Evolutionary conservation across 768 basidiomycete genomes (phyloP), one percentile per base, ranked within the genome.

Genomic region (Lactifluus subvellereus): DNA sequence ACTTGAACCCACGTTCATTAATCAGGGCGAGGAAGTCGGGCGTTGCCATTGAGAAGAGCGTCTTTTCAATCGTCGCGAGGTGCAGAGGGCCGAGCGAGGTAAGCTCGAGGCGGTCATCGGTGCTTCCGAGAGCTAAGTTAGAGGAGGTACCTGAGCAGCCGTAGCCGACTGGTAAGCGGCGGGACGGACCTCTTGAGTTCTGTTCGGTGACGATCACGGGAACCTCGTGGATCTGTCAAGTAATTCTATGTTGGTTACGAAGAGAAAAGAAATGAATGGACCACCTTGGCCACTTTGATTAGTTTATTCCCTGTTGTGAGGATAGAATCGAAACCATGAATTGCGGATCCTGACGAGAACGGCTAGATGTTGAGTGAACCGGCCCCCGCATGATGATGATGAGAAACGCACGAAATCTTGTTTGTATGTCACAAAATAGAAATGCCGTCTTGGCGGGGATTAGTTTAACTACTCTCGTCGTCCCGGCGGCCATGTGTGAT

Each of bases 131-230:
- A 81, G 73, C 67, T 82, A 80, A 93, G 77, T 55, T 83, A 85
- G 0, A 85, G 80, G 83, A 81, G 5, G 86, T 90, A 18, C 78
- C 76, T 0, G 91, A 92, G 48, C 94, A 79, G 0, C 80, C 89
- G 91, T 27, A 20, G 45, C 45, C n/a, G 30, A 49, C 14, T 1
- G 30, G 4, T 11, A 3, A 42, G 57, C 45, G 51, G 57, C 47
- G n/a, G n/a, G 8, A 55, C 77, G 51, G 59, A 88, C 91, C 89
- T 81, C 77, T 84, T 3, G 89, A 80, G 70, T 91, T 89, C 74
- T 96, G 93, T 65, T 92, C 93, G 0, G 94, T 94, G 27, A 79
- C 83, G n/a, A 94, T 71, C 10, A 95, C 85, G 48, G 85, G 85
- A 51, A 89, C 81, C 55, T 82, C 77, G 47, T 89, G 77, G 57